phyloP scores from a whole-genome alignment of 352 stramenopile species.

The Globisporangium uncinulatum region DNA sequence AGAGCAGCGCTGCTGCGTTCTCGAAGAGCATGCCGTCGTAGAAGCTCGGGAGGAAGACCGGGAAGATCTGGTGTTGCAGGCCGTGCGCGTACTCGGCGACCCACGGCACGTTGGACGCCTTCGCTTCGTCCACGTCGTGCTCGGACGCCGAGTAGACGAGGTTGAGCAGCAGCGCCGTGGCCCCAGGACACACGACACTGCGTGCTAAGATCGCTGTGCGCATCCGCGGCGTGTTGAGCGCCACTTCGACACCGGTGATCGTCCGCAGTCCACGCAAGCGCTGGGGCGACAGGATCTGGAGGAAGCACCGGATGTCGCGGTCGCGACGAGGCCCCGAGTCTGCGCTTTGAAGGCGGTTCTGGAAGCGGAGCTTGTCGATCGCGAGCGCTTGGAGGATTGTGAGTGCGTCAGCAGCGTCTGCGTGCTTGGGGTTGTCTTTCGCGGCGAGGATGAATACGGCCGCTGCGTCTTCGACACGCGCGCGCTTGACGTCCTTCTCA shows the following conservation, averaged over 20 bases:
- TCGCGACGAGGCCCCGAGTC: neutral
- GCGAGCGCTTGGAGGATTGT: constrained; percentile 52
- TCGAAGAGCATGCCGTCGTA: constrained; percentile 43
- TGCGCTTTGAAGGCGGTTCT: constrained; percentile 18
- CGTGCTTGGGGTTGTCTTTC: constrained; percentile 33
- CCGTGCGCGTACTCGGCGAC: constrained; percentile 47
- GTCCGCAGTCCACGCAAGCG: constrained; percentile 33
- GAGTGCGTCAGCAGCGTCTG: constrained; percentile 36
- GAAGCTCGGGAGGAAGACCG: constrained; percentile 30
- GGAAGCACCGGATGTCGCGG: constrained; percentile 34
- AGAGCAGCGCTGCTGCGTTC: constrained; percentile 27
- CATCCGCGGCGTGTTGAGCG: constrained; percentile 39
- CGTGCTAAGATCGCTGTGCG: constrained; percentile 42
- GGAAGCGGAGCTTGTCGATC: constrained; percentile 44
- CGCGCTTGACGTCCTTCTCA: constrained; percentile 44
- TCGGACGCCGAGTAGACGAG: constrained; percentile 48
- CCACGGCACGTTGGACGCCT: constrained; percentile 38
- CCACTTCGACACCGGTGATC: constrained; percentile 49
- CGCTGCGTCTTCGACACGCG: constrained; percentile 33
- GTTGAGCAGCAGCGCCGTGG: constrained; percentile 49
- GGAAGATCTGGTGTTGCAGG: constrained; percentile 49
- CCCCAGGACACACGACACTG: constrained; percentile 44
- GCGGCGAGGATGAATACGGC: constrained; percentile 54
- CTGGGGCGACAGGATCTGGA: constrained; percentile 44
- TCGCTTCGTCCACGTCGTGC: constrained; percentile 22